Evolutionary conservation across 495 filamentous ascomycete species (phyloP), one percentile per base, ranked within the genome.

Genomic region (Neurospora tetraspora): DNA sequence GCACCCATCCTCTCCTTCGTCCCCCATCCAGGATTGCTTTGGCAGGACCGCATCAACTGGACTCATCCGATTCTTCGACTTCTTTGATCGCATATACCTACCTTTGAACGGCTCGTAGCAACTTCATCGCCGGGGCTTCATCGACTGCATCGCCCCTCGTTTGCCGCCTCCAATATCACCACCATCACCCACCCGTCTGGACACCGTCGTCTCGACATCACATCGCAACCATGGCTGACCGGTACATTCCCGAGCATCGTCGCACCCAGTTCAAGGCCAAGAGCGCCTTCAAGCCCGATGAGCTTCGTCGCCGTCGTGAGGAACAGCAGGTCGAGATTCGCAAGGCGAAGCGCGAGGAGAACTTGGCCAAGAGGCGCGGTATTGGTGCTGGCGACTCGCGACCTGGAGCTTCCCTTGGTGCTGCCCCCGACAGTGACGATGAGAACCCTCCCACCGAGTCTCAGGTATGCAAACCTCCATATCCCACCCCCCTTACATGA

Each of bases 181-280:
- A 78, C 75, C 76, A 71, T 73, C 77, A 77, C 76, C 76, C 77
- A 73, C 77, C 71, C 76, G 65, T 61, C 77, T 70, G 73, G 70
- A 75, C 68, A 71, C 39, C 72, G 47, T 71, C 74, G 27, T 61
- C 53, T 12, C 14, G 70, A 72, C 77, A 79, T 69, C 53, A 71
- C 74, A 70, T 81, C 76, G 82, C 81, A 81, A 91, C 76, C 86
- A 99, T 99, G 96, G 90, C 95, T 78, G 96, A 99, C 80, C 93
- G 94, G 69, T 99, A 97, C 86, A 99, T 99, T 81, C 96, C 96
- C 80, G 96, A 98, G 85, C 96, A 99, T 88, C 94, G 96, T 80
- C 96, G 96, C 79, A 97, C 91, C 68, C 94, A 97, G 84, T 99
- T 96, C 89, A 99, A 99, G 90, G 96, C 96, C 73, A 96, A 96